These are phyloP conservation scores for Letharia columbiana DNA, from an alignment of 495 filamentous ascomycete species.

Conservation along the genomic window DNA sequence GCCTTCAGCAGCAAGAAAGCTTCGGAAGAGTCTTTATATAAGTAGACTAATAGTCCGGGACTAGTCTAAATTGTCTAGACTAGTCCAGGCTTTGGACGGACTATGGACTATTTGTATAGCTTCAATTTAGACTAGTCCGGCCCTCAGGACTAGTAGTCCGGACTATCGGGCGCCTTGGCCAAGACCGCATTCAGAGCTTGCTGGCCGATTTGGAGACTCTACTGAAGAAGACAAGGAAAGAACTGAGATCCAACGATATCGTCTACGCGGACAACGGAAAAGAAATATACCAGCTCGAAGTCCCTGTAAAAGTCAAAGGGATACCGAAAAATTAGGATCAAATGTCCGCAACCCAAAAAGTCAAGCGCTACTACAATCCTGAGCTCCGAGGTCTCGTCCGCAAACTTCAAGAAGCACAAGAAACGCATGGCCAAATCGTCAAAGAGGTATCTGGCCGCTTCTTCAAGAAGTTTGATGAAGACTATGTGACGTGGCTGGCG, in stretches of 20 bases:
- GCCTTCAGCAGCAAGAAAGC: no score
- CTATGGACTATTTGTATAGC: no score
- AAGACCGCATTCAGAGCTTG: constrained; percentile 63
- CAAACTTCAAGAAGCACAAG: constrained; percentile 83
- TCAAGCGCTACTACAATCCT: constrained; percentile 91
- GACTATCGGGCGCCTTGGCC: no score
- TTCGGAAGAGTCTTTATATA: no score
- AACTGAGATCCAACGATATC: constrained; percentile 60
- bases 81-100: no score
- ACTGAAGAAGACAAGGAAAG: constrained; percentile 58
- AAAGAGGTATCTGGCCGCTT: constrained; percentile 79
- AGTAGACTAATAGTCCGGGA: no score
- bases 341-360: constrained; percentile 84
- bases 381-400: constrained; percentile 75
- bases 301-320: constrained; percentile 70
- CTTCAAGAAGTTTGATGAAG: constrained; percentile 76
- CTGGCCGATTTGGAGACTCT: constrained; percentile 62
- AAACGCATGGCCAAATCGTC: constrained; percentile 86
- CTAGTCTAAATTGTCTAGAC: no score
- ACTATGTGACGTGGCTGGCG: constrained; percentile 80
- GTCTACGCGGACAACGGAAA: constrained; percentile 87
- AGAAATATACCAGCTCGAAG: constrained; percentile 94
- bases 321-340: constrained; percentile 86
- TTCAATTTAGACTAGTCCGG: no score
- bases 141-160: no score